Conservation (phyloP, 768 basidiomycete genomes). For the Naganishia antarctica region DNA sequence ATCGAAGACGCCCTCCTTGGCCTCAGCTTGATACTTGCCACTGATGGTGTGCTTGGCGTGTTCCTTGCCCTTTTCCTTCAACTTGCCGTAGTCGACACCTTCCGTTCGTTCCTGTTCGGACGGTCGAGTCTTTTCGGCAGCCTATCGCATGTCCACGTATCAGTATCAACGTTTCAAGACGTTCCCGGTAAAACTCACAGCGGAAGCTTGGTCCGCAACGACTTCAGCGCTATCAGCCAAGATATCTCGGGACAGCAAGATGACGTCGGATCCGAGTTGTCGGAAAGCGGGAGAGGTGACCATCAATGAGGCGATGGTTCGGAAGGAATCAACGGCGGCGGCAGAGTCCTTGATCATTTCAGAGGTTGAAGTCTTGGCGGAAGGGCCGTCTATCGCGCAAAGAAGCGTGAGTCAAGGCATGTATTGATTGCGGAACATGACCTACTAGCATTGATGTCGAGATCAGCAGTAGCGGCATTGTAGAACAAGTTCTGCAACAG, state of each 20-base stretch:
- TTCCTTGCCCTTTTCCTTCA: slow-evolving; percentile 47
- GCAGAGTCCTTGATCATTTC: slow-evolving; percentile 46
- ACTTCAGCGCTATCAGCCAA: slow-evolving; percentile 49
- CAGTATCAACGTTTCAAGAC: not conserved
- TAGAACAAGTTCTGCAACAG: slow-evolving; percentile 49
- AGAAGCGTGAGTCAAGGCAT: not conserved
- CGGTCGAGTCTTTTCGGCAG: slow-evolving; percentile 42
- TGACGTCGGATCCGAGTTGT: slow-evolving; percentile 46
- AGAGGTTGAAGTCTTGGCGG: slow-evolving; percentile 23
- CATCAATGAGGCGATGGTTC: slow-evolving; percentile 47
- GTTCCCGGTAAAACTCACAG: slow-evolving; percentile 23
- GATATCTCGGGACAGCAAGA: slow-evolving; percentile 49
- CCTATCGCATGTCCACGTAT: slow-evolving; percentile 11
- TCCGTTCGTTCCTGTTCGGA: slow-evolving; percentile 43
- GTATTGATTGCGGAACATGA: not conserved
- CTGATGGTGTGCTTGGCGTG: slow-evolving; percentile 41
- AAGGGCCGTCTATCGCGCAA: slow-evolving; percentile 5
- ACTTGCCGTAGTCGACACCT: slow-evolving; percentile 45
- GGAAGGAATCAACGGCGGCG: slow-evolving; percentile 43
- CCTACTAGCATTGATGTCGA: slow-evolving; percentile 42
- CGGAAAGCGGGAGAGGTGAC: slow-evolving; percentile 49
- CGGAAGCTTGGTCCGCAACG: slow-evolving; percentile 48
- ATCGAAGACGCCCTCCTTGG: slow-evolving; percentile 41
- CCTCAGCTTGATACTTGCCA: slow-evolving; percentile 48
- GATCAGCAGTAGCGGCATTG: slow-evolving; percentile 45